Conservation (phyloP, 192 early-diverging fungal species). For the Jimgerdemannia flammicorona region DNA sequence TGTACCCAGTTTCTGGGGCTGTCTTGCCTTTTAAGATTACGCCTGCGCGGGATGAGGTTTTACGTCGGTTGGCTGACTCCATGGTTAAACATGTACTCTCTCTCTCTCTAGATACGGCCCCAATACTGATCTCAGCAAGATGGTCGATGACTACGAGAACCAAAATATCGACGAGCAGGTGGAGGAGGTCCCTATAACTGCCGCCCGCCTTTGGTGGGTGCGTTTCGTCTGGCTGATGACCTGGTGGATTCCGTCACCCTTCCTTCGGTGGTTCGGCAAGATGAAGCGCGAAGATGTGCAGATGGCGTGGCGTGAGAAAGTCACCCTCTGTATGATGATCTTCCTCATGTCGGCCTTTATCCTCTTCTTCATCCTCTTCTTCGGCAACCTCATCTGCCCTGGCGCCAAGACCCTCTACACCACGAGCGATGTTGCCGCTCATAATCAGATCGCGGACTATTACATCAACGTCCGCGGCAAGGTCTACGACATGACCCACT, state of each 20-base stretch:
- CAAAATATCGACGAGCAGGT: slow-evolving; percentile 34
- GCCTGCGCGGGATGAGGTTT: too few species aligned
- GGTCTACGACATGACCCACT: slow-evolving; percentile 69
- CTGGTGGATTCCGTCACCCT: slow-evolving; percentile 74
- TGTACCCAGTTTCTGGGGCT: too few species aligned
- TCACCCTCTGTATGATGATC: slow-evolving; percentile 82
- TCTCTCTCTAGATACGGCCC: slow-evolving; percentile 30
- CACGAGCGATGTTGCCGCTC: slow-evolving; percentile 50
- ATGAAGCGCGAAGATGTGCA: slow-evolving; percentile 90
- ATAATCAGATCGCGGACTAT: slow-evolving; percentile 51
- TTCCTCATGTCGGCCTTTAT: slow-evolving; percentile 69
- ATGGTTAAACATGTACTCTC: background rate
- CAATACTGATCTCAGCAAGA: slow-evolving; percentile 36
- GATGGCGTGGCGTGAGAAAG: slow-evolving; percentile 97
- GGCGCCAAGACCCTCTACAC: slow-evolving; percentile 60
- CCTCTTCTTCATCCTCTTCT: slow-evolving; percentile 88
- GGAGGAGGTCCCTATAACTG: slow-evolving; percentile 49
- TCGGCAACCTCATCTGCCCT: slow-evolving; percentile 85
- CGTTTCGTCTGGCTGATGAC: slow-evolving; percentile 81
- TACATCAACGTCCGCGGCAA: slow-evolving; percentile 57
- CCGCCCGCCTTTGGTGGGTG: slow-evolving; percentile 64
- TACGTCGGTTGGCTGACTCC: too few species aligned
- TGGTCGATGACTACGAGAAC: slow-evolving; percentile 31
- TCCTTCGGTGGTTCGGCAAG: slow-evolving; percentile 55
- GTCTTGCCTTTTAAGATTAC: too few species aligned